Base-by-base conservation (phyloP, 805 yeast species). In the Wickerhamiella shivajii region DNA sequence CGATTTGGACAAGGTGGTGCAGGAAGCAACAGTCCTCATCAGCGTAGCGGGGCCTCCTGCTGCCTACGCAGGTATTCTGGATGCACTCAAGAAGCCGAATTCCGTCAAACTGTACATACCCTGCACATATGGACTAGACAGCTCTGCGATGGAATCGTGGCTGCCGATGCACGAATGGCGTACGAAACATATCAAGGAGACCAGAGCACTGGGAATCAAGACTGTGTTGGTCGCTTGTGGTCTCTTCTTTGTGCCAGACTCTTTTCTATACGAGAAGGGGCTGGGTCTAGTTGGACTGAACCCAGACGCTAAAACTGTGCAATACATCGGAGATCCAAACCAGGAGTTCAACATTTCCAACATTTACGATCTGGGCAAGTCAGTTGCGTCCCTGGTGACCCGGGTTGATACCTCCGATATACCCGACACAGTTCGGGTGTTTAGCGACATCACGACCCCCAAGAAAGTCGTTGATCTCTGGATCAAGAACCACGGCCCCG, bases 1-100 rank as follows among this genome's bases (percentile, higher is more conserved):
- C 20, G 31, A 28, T 19, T 24, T 28, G 18, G 31, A 28, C 4
- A 28, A 20, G 24, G 31, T 18, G 3, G 31, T 28, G 6, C 23
- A 18, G 15, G 16, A 18, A 6, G 31, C 31, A 11, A 15, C 13
- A 10, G 13, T 20, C 10, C 22, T 28, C 6, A 28, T 28, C 20
- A 18, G 14, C 2, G 18, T 28, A n/a, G 17, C 17, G n/a, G 17
- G 17, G 6, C 16, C 31, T 12, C 31, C 31, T 13, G 24, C 18
- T 6, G 16, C 20, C 17, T 28, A 17, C 14, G 12, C n/a, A 4
- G 16, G 14, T 2, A 13, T 28, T 8, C 20, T 20, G 13, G 17
- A 28, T 6, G 13, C 20, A 20, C 12, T 28, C 6, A 13, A 24
- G 12, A 18, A 18, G 18, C 24, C 31, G 18, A 28, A 28, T 10